A percentile compares a stretch with the other conserved stretches of the same genome.
Conservation (phyloP, 106 monocot genomes). For the Hemerocallis citrina region DNA sequence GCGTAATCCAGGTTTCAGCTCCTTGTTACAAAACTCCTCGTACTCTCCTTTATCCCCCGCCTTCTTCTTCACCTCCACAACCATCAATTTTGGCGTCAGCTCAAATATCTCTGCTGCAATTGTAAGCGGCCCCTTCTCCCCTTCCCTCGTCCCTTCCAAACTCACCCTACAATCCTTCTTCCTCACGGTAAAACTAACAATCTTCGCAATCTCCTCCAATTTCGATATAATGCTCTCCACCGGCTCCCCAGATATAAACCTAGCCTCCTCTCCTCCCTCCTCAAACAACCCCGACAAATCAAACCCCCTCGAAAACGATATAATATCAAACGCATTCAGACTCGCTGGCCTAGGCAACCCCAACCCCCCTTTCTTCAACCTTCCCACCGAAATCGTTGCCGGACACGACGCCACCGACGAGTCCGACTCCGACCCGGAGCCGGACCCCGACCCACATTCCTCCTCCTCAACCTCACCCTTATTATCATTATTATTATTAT, state of each 20-base stretch:
- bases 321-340: constrained; percentile 69
- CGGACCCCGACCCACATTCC: constrained; percentile 10
- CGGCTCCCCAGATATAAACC: constrained; percentile 47
- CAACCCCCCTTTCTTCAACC: background rate
- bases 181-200: constrained; percentile 49
- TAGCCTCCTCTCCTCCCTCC: constrained; percentile 42
- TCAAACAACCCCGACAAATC: constrained; percentile 60
- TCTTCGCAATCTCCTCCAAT: constrained; percentile 64
- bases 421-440: constrained; percentile 53
- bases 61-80: constrained; percentile 78
- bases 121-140: constrained; percentile 55
- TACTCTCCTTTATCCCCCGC: constrained; percentile 69
- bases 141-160: constrained; percentile 65
- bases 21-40: constrained; percentile 70
- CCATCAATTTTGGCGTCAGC: constrained; percentile 40
- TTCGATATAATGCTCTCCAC: constrained; percentile 42
- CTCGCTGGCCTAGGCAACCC: constrained; percentile 37
- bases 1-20: constrained; percentile 73
- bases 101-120: constrained; percentile 63
- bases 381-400: constrained; percentile 9
- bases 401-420: constrained; percentile 60
- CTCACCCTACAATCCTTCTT: constrained; percentile 57
- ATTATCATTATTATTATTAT: too few species aligned
- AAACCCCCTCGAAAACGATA: constrained; percentile 55
- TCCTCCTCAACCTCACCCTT: background rate